Evolutionary conservation across 139 green algal genomes (phyloP).

Genomic region (Haematococcus sp.): DNA sequence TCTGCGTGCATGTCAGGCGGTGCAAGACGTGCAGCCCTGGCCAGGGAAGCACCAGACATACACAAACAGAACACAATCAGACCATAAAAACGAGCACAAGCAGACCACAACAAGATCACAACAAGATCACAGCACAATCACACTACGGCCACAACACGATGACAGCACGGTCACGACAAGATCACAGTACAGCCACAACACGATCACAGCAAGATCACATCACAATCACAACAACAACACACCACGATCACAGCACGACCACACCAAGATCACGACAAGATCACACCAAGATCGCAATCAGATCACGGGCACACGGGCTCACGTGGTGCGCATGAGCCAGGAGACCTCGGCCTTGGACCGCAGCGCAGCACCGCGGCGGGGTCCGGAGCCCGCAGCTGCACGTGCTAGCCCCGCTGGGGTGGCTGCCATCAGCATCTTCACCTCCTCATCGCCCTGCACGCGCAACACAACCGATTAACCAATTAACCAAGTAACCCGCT

Average conservation of each 20-base stretch:
- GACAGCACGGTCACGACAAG: not conserved
- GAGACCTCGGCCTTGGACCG: slow-evolving; percentile 16
- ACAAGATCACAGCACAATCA: not conserved
- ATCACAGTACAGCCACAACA: not conserved
- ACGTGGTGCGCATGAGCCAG: slow-evolving; percentile 38
- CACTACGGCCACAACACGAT: not conserved
- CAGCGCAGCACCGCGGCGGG: not conserved
- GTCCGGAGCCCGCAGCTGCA: not conserved
- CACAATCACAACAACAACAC: not conserved
- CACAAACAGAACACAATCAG: too few species aligned
- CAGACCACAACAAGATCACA: not conserved
- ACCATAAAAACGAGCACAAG: too few species aligned
- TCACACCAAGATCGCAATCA: not conserved
- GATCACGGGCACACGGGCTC: not conserved
- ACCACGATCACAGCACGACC: not conserved
- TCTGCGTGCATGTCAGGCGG: not conserved
- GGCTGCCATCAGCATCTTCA: too few species aligned
- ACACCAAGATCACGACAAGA: not conserved
- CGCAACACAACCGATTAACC: too few species aligned
- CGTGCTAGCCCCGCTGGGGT: too few species aligned
- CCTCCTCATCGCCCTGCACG: too few species aligned
- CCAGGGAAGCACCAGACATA: too few species aligned
- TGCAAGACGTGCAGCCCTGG: not conserved
- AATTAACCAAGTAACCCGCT: too few species aligned
- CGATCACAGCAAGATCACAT: not conserved